These are phyloP conservation scores for Patellifolia procumbens DNA, from an alignment of 179 eudicot species.

Conservation along the genomic window DNA sequence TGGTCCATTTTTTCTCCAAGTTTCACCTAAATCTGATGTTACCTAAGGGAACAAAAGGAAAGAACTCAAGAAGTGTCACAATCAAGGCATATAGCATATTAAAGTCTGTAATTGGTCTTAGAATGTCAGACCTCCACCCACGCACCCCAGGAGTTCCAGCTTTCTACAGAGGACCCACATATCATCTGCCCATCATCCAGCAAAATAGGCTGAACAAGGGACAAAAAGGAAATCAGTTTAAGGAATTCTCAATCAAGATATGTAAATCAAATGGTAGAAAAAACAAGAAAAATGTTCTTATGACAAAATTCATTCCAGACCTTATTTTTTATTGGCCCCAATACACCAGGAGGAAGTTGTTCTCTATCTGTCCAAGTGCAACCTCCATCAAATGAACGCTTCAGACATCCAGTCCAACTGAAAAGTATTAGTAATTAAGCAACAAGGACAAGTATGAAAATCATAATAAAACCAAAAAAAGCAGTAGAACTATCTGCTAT, in stretches of 20 bases:
- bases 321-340: constrained; percentile 95
- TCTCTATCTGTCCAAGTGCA: constrained; percentile 76
- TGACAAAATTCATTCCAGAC: constrained; percentile 32
- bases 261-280: not conserved
- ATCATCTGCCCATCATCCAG: constrained; percentile 74
- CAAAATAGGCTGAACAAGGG: constrained; percentile 66
- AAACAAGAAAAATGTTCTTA: not conserved
- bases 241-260: not conserved
- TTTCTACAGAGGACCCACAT: constrained; percentile 95
- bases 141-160: constrained; percentile 99
- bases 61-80: not conserved
- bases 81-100: constrained; percentile 6
- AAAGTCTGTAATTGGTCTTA: not conserved
- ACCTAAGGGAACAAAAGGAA: constrained; percentile 39
- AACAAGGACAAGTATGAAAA: constrained; percentile 8
- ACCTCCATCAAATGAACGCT: constrained; percentile 84
- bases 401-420: constrained; percentile 99
- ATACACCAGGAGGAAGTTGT: constrained; percentile 96
- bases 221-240: not conserved
- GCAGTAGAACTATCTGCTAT: not conserved
- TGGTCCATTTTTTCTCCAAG: constrained; percentile 90
- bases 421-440: constrained; percentile 13
- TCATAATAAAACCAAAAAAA: not conserved
- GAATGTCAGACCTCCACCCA: constrained; percentile 75
- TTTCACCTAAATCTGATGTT: constrained; percentile 76